Evolutionary conservation across 2,329 filamentous ascomycete genomes (phyloP).

Genomic region (Elsinoe ampelina): DNA sequence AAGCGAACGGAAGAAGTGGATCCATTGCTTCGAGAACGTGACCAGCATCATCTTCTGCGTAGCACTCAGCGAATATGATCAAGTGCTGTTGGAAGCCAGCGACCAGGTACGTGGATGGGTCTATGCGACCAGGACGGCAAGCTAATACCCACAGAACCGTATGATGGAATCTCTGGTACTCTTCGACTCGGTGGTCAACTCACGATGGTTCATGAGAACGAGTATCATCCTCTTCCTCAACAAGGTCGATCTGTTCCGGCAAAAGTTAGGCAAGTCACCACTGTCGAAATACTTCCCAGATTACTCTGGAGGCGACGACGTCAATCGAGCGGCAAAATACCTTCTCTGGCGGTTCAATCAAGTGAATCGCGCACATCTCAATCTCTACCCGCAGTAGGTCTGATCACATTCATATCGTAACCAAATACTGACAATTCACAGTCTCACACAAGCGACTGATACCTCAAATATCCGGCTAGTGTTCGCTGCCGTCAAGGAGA

Average conservation of each 20-base stretch:
- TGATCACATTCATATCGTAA: slow-evolving; percentile 42
- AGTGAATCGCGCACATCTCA: slow-evolving; percentile 90
- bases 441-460: slow-evolving; percentile 95
- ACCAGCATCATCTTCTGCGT: slow-evolving; percentile 99
- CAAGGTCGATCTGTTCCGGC: slow-evolving; percentile 97
- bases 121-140: slow-evolving; percentile 1
- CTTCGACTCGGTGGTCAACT: slow-evolving; percentile 98
- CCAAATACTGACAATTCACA: slow-evolving; percentile 31
- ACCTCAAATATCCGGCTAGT: slow-evolving; percentile 97
- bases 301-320: slow-evolving; percentile 94
- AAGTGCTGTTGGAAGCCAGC: slow-evolving; percentile 91
- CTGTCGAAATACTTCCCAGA: slow-evolving; percentile 94
- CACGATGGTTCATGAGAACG: slow-evolving; percentile 96
- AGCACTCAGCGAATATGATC: slow-evolving; percentile 94
- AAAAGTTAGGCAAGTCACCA: slow-evolving; percentile 82
- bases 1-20: slow-evolving; percentile 99
- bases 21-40: slow-evolving; percentile 99
- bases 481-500: slow-evolving; percentile 97
- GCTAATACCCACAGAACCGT: slow-evolving; percentile 59
- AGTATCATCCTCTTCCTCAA: slow-evolving; percentile 98
- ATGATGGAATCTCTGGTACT: slow-evolving; percentile 98
- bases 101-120: slow-evolving; percentile 61
- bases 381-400: slow-evolving; percentile 92
- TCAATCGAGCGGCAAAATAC: slow-evolving; percentile 97
- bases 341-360: slow-evolving; percentile 98